Percentiles rank a stretch among this genome's conserved stretches.
Evolutionary conservation across 2,329 filamentous ascomycete genomes (phyloP).

Genomic region (Trichoderma lentiforme): DNA sequence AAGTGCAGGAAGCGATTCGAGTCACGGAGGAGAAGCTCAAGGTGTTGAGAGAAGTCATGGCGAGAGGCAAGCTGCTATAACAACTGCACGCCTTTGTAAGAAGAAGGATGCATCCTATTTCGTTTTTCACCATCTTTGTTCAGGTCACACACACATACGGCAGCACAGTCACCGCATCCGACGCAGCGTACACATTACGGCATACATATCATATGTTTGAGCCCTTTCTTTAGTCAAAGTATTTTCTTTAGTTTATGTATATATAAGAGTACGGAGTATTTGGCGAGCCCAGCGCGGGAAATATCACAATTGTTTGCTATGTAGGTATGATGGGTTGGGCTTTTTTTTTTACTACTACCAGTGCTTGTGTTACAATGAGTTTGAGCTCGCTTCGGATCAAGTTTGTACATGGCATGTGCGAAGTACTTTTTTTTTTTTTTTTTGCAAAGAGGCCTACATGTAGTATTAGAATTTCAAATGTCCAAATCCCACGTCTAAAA

Average conservation of each 20-base stretch:
- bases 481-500: neutral
- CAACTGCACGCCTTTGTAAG: neutral
- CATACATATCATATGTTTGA: constrained; percentile 7
- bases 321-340: neutral
- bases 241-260: constrained; percentile 1
- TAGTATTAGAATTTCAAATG: neutral
- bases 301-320: neutral
- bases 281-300: neutral
- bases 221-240: neutral
- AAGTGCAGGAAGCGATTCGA: constrained; percentile 75
- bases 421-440: neutral
- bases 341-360: neutral
- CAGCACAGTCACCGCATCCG: neutral
- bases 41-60: constrained; percentile 68
- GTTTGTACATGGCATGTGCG: neutral
- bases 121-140: neutral
- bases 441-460: neutral
- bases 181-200: constrained; percentile 2
- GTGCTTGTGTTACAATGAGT: neutral
- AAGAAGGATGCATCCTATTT: neutral
- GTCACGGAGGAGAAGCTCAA: constrained; percentile 83
- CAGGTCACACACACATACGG: neutral
- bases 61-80: constrained; percentile 43
- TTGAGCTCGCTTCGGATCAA: neutral
- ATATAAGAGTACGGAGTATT: constrained; percentile 13